Evolutionary conservation across 2,329 filamentous ascomycete species (phyloP).

Genomic region (Diaporthe capsici): DNA sequence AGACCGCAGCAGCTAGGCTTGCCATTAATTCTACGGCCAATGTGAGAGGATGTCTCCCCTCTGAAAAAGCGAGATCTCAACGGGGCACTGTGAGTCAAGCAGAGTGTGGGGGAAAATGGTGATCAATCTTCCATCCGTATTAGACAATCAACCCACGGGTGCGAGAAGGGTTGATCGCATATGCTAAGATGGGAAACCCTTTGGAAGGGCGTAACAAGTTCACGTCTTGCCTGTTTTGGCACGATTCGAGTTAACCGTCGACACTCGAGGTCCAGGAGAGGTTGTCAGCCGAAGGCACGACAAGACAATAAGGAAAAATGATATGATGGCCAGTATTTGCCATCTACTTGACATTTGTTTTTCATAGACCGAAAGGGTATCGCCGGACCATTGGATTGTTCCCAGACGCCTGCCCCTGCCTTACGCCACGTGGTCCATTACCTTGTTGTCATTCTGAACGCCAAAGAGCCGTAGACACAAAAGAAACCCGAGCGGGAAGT

Average conservation of each 20-base stretch:
- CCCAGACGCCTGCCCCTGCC: conserved; percentile 31
- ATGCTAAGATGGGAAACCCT: conserved; percentile 58
- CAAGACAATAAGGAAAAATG: neutral
- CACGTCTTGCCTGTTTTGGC: neutral
- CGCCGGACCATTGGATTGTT: conserved; percentile 28
- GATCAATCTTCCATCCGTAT: conserved; percentile 61
- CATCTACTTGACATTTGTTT: conserved; percentile 29
- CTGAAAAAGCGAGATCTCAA: conserved; percentile 62
- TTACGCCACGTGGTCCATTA: neutral
- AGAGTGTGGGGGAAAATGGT: conserved; percentile 60
- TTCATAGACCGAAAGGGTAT: conserved; percentile 28
- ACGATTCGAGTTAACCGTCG: too few relatives aligned
- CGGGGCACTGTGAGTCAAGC: conserved; percentile 56
- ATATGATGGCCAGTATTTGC: neutral
- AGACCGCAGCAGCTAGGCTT: neutral
- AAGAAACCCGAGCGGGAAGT: neutral
- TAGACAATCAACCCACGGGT: conserved; percentile 61
- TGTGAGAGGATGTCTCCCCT: conserved; percentile 57
- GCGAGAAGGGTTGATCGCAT: conserved; percentile 56
- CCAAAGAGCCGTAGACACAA: conserved; percentile 32
- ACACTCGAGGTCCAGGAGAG: conserved; percentile 3
- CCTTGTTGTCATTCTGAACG: conserved; percentile 29
- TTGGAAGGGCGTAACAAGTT: neutral
- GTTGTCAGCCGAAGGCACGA: neutral
- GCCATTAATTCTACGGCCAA: neutral